Evolutionary conservation across 1,284 basidiomycete species (phyloP), one percentile per base, ranked within the genome.

Genomic region (Mycena citricolor): DNA sequence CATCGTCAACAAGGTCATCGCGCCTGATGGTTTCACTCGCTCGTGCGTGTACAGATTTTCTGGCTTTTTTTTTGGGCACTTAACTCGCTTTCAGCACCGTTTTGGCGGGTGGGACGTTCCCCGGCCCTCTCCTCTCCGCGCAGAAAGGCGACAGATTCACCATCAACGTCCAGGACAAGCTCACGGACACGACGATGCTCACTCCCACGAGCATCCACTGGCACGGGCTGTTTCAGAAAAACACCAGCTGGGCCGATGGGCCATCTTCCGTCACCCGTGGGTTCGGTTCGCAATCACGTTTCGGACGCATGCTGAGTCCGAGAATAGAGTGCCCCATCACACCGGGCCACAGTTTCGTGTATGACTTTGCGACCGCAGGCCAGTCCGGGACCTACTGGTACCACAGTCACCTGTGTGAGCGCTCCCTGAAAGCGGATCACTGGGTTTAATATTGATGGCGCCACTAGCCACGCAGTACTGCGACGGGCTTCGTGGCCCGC

Each of bases 321-420:
- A 64, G 61, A 21, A 66, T 22, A 47, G 45, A 73, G 52, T 76
- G 59, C 34, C 59, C 61, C 2, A 61, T 59, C 32, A 56, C 61
- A 22, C 46, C 60, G 2, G 34, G 49, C 13, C 49, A 64, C 32
- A 59, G 59, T 0, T 66, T 62, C 43, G 11, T 56, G 35, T 64
- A 50, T 32, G 36, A 34, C 3, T 42, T 50, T 40, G 32, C 48
- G 5, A 50, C 24, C 35, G 10, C 11, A 4, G n/a, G 25, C 25
- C 38, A 44, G 20, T 32, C 48, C 3, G 48, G 48, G 2, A 50
- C 48, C 5, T 50, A 42, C 34, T 50, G 48, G 48, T 50, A 50
- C 44, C 48, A 50, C 36, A 45, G 42, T 17, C 48, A 50, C 33
- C 39, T 50, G n/a, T 38, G 29, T 41, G n/a, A n/a, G n/a, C n/a